These are phyloP conservation scores for Anacardium occidentale DNA, from an alignment of 345 rosid species.

Conservation along the genomic window DNA sequence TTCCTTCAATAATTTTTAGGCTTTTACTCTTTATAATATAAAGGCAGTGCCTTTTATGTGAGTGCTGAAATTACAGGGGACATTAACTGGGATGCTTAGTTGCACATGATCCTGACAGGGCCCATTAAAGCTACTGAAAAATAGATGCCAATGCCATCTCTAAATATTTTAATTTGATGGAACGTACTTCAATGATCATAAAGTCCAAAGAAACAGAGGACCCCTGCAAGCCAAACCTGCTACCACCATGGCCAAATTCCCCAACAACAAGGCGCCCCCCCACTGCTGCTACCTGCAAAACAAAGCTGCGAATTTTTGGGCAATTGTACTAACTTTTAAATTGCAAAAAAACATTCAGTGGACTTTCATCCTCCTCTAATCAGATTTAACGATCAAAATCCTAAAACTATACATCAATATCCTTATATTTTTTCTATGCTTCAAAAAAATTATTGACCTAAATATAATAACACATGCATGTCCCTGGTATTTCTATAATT, in stretches of 20 bases:
- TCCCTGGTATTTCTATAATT: background rate
- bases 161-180: background rate
- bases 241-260: slow-evolving; percentile 22
- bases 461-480: too few species aligned
- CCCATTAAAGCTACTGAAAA: too few species aligned
- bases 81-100: background rate
- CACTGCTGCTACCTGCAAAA: slow-evolving; percentile 16
- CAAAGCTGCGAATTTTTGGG: slow-evolving; percentile 27
- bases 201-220: background rate
- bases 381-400: background rate
- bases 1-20: too few species aligned
- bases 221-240: background rate
- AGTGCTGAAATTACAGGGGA: background rate
- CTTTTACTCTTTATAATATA: too few species aligned
- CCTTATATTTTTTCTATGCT: too few species aligned
- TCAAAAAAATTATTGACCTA: too few species aligned
- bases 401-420: too few species aligned
- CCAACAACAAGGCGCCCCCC: slow-evolving; percentile 28
- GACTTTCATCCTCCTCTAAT: background rate
- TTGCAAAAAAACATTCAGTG: background rate
- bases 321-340: background rate
- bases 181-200: background rate
- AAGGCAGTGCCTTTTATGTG: too few species aligned
- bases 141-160: too few species aligned
- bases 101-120: background rate